Evolutionary conservation across 176 grass and related monocot species (phyloP), one percentile per base, ranked within the genome.

Genomic region (Carex cristatella): DNA sequence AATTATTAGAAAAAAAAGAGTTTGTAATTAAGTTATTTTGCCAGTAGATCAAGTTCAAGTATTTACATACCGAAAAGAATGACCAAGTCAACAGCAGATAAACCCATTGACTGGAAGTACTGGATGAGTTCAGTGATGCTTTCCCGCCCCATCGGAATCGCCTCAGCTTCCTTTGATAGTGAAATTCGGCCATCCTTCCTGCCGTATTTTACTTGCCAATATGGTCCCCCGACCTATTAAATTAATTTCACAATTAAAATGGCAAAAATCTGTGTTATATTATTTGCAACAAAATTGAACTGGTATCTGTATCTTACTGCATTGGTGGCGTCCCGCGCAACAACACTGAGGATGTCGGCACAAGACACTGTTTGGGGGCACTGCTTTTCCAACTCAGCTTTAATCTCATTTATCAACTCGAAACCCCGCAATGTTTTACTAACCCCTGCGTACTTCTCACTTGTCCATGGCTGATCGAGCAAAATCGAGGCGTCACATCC

Each of bases 321-420:
- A 8, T 13, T 15, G 83, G 90, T 90, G 4, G 88, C 96, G 77
- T 94, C 88, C 40, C 96, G 85, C 23, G 84, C 87, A 27, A 87
- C 89, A 16, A 90, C 90, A 8, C 88, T 81, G 69, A 99, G 96
- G 79, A 94, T 89, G 85, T 99, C 96, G n/a, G 93, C 91, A 83
- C 91, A 95, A 33, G 91, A 95, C 33, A 99, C 93, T 0, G 77
- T 88, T 56, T 48, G 54, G 70, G 81, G 85, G 93, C 96, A 99
- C 30, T 61, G 35, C 18, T 46, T 18, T 81, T 99, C 96, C 57
- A 99, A 30, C 87, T 88, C 86, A 31, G 53, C 81, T 89, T 95
- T 95, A 87, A 99, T 94, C 42, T 70, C 84, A 48, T 92, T 89
- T 83, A 95, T 91, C 19, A 94, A 84, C 0, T 86, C 40, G 65